These are phyloP conservation scores for Coccomyxa sp. DNA, from an alignment of 139 green algal genomes.

Conservation along the genomic window DNA sequence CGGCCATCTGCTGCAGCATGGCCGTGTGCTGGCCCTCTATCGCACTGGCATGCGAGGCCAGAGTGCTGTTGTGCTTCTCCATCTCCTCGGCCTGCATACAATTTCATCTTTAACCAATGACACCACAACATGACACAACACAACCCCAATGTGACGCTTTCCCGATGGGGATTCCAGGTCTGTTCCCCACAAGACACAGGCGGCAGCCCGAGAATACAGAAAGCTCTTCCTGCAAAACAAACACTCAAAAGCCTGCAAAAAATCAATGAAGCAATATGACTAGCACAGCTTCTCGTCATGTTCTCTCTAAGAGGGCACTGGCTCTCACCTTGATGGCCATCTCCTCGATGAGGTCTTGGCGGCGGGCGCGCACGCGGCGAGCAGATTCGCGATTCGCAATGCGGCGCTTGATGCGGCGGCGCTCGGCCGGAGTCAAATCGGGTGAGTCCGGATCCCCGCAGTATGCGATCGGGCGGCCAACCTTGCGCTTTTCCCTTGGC, in stretches of 20 bases:
- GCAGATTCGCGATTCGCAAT: constrained; percentile 40
- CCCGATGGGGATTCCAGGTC: too few species aligned
- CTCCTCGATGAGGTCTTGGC: constrained; percentile 20
- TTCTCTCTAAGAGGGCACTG: too few species aligned
- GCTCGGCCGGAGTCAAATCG: constrained; percentile 24
- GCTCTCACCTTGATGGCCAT: constrained; percentile 13
- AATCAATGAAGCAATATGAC: too few species aligned
- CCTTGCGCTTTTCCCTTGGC: constrained; percentile 9
- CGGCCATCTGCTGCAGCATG: neutral
- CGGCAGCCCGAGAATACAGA: too few species aligned
- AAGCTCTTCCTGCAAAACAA: neutral
- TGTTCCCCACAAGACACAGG: neutral
- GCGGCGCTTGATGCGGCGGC: constrained; percentile 30
- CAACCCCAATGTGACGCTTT: neutral
- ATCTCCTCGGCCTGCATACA: neutral
- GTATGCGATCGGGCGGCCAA: constrained; percentile 21
- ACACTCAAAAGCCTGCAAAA: neutral
- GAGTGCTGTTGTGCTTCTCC: neutral
- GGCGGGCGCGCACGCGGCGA: constrained; percentile 25
- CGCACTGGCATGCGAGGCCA: neutral
- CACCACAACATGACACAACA: neutral
- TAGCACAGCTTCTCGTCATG: too few species aligned
- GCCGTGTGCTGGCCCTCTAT: neutral
- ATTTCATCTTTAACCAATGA: neutral
- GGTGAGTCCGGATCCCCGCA: constrained; percentile 22